Evolutionary conservation across 2,329 filamentous ascomycete species (phyloP), one percentile per base, ranked within the genome.

Genomic region (Exophiala bonariae): DNA sequence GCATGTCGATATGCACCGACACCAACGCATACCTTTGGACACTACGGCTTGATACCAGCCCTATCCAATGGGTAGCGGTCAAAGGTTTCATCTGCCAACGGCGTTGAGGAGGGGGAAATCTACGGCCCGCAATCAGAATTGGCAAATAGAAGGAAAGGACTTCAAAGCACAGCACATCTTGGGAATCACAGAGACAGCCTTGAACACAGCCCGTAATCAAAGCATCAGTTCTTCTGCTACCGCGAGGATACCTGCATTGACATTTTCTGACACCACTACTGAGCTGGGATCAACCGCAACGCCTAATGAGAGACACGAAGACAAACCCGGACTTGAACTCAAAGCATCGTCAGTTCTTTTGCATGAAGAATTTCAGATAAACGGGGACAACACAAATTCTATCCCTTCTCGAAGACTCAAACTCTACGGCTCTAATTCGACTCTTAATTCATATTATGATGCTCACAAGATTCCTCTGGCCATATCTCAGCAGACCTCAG

Each of bases 361-460:
- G 33, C 54, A 57, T 28, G 50, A 52, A 38, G 47, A 56, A 6
- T 57, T 47, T 40, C 33, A 41, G 10, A 32, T 50, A 23, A 44
- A 37, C 13, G 43, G 38, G 11, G 48, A 46, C 13, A 37, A 16
- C 14, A 30, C 40, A 18, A 31, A 16, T 17, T 41, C 41, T n/a
- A 36, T 28, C 16, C 26, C 16, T 18, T 39, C 40, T 17, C 47
- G 31, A 20, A 47, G 38, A 16, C 22, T 55, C 26, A 55, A 41
- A 36, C 33, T 44, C 9, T 44, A 47, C 18, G 38, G 31, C 28
- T 76, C 74, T 8, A 67, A 69, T 8, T 71, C 73, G 1, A 72
- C 73, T 3, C 57, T 76, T 9, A 69, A 66, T 50, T 75, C 74
- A 34, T 70, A 72, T 49, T 76, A 75, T 51, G 72, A 70, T 52